A percentile compares a stretch with the other conserved stretches of the same genome.
These are phyloP conservation scores for Limtongia smithiae DNA, from an alignment of 805 yeast genomes.

Conservation along the genomic window DNA sequence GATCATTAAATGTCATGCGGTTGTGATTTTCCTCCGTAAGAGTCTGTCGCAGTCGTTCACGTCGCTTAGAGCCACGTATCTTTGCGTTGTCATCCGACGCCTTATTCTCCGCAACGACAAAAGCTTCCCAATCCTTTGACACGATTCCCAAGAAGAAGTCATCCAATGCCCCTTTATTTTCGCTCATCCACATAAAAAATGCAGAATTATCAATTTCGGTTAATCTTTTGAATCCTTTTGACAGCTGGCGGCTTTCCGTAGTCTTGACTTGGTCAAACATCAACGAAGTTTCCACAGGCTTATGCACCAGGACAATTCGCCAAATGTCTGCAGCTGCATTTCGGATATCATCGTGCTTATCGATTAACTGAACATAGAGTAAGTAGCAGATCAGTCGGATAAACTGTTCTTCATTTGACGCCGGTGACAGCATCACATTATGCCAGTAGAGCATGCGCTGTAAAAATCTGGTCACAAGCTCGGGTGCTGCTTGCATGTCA, in stretches of 20 bases:
- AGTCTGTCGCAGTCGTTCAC: conserved; percentile 19
- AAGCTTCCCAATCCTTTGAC: conserved; percentile 26
- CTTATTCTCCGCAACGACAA: conserved; percentile 22
- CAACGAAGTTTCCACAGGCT: conserved; percentile 24
- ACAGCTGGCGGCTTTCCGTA: conserved; percentile 11
- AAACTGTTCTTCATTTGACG: conserved; percentile 19
- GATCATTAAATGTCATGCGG: conserved; percentile 15
- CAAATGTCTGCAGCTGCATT: conserved; percentile 25
- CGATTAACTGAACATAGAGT: conserved; percentile 17
- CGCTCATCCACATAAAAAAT: conserved; percentile 21
- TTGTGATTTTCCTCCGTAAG: conserved; percentile 15
- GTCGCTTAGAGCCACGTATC: conserved; percentile 10
- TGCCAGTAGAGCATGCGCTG: conserved; percentile 28
- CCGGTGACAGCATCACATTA: conserved; percentile 27
- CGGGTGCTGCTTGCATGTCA: conserved; percentile 18
- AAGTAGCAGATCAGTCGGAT: conserved; percentile 24
- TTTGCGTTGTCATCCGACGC: conserved; percentile 16
- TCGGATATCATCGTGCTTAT: conserved; percentile 11
- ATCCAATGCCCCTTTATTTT: conserved; percentile 18
- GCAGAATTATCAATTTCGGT: conserved; percentile 22
- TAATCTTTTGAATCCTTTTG: conserved; percentile 20
- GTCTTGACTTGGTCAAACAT: conserved; percentile 25
- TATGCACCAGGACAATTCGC: conserved; percentile 26
- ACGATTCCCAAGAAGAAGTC: conserved; percentile 21
- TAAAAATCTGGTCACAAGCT: conserved; percentile 17